Evolutionary conservation across 2,329 filamentous ascomycete species (phyloP).

Genomic region (Beauveria asiatica): DNA sequence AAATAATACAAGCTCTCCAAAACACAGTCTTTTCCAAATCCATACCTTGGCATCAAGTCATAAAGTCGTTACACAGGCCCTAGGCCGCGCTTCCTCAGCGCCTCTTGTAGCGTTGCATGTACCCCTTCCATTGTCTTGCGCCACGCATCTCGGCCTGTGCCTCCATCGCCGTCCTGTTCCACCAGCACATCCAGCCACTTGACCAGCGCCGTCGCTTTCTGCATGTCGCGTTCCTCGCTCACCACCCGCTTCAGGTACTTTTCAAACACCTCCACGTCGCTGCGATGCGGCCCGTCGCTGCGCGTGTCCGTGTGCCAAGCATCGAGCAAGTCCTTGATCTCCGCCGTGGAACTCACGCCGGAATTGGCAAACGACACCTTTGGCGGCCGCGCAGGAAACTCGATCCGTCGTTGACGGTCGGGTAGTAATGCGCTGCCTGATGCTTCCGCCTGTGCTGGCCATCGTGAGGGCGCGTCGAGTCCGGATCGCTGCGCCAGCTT

Average conservation of each 20-base stretch:
- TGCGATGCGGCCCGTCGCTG: conserved; percentile 65
- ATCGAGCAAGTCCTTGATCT: conserved; percentile 65
- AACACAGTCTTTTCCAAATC: not conserved
- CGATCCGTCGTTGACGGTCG: conserved; percentile 34
- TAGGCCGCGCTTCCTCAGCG: conserved; percentile 48
- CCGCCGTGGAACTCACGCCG: conserved; percentile 34
- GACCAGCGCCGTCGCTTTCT: conserved; percentile 61
- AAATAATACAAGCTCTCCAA: not conserved
- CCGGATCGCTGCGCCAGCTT: conserved; percentile 50
- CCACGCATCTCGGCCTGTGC: conserved; percentile 38
- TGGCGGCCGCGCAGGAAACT: conserved; percentile 37
- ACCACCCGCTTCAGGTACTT: conserved; percentile 68
- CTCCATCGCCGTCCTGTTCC: conserved; percentile 34
- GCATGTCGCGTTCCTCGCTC: conserved; percentile 65
- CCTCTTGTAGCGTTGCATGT: conserved; percentile 44
- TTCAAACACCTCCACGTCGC: conserved; percentile 68
- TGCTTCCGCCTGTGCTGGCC: conserved; percentile 18
- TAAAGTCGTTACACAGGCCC: conserved; percentile 38
- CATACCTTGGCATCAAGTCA: conserved; percentile 15
- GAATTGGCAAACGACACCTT: conserved; percentile 39
- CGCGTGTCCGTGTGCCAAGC: conserved; percentile 69
- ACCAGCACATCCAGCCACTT: conserved; percentile 57
- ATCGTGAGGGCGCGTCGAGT: conserved; percentile 30
- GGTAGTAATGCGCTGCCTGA: conserved; percentile 12
- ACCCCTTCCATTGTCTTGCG: conserved; percentile 32